Evolutionary conservation across 2,329 filamentous ascomycete species (phyloP).

Genomic region (Exophiala oligosperma): DNA sequence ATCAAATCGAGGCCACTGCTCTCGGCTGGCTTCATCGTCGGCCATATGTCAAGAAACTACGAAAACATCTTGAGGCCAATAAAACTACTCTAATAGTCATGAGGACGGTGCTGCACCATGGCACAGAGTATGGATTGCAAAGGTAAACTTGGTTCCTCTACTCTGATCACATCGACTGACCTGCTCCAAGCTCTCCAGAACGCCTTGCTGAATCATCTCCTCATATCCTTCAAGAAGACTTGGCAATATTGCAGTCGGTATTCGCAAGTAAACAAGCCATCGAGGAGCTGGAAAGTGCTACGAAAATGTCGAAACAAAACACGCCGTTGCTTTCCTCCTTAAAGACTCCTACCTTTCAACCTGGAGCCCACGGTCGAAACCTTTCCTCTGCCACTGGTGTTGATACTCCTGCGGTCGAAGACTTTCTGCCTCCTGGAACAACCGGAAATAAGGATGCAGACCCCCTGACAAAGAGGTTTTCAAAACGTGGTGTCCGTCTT

Average conservation of each 20-base stretch:
- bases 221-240: conserved; percentile 28
- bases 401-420: conserved; percentile 19
- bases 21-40: conserved; percentile 28
- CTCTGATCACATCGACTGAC: conserved; percentile 1
- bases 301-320: conserved; percentile 14
- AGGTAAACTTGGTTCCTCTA: conserved; percentile 14
- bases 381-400: conserved; percentile 26
- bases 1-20: conserved; percentile 12
- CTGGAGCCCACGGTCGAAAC: conserved; percentile 26
- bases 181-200: conserved; percentile 15
- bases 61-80: conserved; percentile 29
- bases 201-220: conserved; percentile 24
- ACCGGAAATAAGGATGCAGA: conserved; percentile 10
- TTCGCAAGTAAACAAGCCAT: conserved; percentile 28
- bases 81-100: conserved; percentile 30
- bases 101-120: conserved; percentile 30
- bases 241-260: conserved; percentile 27
- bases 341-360: conserved; percentile 11
- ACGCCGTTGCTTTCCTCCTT: conserved; percentile 10
- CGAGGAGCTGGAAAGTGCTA: conserved; percentile 19
- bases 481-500: conserved; percentile 26
- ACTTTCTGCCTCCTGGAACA: conserved; percentile 19
- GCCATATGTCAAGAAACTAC: conserved; percentile 25
- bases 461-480: conserved; percentile 20
- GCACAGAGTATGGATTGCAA: conserved; percentile 28